Percentiles rank a stretch among this genome's conserved stretches.
Conservation (phyloP, 805 yeast genomes). For the Ogataea siamensis region DNA sequence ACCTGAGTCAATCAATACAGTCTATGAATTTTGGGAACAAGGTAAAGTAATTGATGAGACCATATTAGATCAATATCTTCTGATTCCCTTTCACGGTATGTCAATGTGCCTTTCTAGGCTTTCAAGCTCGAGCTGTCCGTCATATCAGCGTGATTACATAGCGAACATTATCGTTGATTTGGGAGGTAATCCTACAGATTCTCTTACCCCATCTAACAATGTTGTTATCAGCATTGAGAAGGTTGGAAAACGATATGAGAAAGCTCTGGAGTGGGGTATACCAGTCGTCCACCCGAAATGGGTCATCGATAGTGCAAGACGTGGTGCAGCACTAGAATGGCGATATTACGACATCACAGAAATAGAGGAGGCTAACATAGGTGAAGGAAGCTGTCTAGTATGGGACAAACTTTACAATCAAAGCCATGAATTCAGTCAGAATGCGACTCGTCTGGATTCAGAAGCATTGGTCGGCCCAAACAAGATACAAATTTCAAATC, state of each 20-base stretch:
- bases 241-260: slow-evolving; percentile 50
- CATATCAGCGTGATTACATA: slow-evolving; percentile 34
- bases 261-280: slow-evolving; percentile 52
- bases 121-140: slow-evolving; percentile 22
- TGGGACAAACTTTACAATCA: slow-evolving; percentile 40
- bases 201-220: slow-evolving; percentile 43
- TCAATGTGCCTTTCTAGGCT: slow-evolving; percentile 45
- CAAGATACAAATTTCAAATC: no score
- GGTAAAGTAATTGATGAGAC: slow-evolving; percentile 34
- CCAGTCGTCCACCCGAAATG: slow-evolving; percentile 53
- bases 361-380: slow-evolving; percentile 21
- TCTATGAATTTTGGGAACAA: slow-evolving; percentile 51
- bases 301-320: slow-evolving; percentile 43
- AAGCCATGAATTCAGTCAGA: no score
- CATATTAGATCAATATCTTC: slow-evolving; percentile 19
- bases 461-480: no score
- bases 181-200: slow-evolving; percentile 53
- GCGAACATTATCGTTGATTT: slow-evolving; percentile 36
- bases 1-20: slow-evolving; percentile 42
- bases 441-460: neutral
- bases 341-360: slow-evolving; percentile 38
- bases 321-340: slow-evolving; percentile 43
- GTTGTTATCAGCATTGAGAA: slow-evolving; percentile 50
- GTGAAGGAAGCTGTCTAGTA: slow-evolving; percentile 34
- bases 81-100: slow-evolving; percentile 47